A percentile compares a stretch with the other conserved stretches of the same genome.
Evolutionary conservation across 352 stramenopile species (phyloP).

Genomic region (Pythium folliculosum): DNA sequence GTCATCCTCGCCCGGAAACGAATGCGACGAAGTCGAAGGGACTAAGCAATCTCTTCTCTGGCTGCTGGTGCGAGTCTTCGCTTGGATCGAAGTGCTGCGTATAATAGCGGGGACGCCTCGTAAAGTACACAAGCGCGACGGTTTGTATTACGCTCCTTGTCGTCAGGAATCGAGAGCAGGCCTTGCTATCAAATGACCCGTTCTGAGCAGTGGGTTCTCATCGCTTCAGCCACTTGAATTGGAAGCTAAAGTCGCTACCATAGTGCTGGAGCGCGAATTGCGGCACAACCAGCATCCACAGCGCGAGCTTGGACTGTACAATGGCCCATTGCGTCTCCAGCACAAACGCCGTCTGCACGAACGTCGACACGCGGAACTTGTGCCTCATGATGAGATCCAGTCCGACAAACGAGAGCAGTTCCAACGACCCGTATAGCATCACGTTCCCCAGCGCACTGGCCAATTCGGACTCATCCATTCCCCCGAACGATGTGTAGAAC

Average conservation of each 20-base stretch:
- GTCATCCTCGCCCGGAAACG: no score
- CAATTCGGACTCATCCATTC: conserved; percentile 6
- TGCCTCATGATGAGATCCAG: conserved; percentile 22
- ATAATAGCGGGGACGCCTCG: no score
- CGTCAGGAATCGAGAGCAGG: no score
- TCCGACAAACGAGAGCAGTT: conserved; percentile 25
- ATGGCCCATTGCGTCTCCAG: conserved; percentile 31
- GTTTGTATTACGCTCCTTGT: no score
- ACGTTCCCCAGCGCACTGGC: conserved; percentile 13
- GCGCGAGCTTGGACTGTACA: conserved; percentile 32
- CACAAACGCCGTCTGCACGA: conserved; percentile 29
- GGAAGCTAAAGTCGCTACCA: conserved; percentile 30
- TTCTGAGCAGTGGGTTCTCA: no score
- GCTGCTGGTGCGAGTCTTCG: no score
- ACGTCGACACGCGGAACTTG: conserved; percentile 24
- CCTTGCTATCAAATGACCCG: no score
- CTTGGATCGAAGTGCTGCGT: no score
- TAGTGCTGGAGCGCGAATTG: conserved; percentile 11
- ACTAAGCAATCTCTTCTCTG: no score
- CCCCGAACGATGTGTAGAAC: conserved; percentile 25
- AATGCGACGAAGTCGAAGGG: no score
- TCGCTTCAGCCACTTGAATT: conserved; percentile 29
- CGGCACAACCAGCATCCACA: conserved; percentile 27
- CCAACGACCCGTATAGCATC: conserved; percentile 29
- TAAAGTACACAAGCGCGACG: no score